A percentile compares a stretch with the other conserved stretches of the same genome.
phyloP scores from a whole-genome alignment of 2,329 filamentous ascomycete genomes.

The Alternaria infectoria region DNA sequence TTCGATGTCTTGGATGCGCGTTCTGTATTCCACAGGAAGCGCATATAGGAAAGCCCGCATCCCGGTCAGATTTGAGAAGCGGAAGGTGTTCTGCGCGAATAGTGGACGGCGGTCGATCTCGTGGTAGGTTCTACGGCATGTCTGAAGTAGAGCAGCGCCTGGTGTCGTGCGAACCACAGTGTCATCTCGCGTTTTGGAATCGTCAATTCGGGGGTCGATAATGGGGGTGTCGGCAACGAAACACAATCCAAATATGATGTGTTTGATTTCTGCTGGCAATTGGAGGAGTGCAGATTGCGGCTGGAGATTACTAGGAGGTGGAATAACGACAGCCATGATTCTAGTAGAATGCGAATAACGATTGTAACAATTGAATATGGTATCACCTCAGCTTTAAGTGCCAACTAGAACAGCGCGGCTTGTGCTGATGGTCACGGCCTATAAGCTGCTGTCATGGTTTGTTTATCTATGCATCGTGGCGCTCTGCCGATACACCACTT shows the following conservation, averaged over 20 bases:
- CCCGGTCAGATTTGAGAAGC: conserved; percentile 43
- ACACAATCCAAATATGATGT: conserved; percentile 39
- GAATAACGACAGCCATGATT: conserved; percentile 13
- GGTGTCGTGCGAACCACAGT: conserved; percentile 4
- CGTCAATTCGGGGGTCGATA: conserved; percentile 26
- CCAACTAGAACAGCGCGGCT: neutral
- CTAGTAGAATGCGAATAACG: neutral
- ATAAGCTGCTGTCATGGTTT: neutral
- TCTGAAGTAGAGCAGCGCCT: conserved; percentile 42
- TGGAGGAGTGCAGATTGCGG: conserved; percentile 40
- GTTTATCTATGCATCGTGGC: conserved; percentile 6
- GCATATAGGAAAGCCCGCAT: conserved; percentile 38
- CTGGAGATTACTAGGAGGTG: conserved; percentile 31
- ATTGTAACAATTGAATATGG: neutral
- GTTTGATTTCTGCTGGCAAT: conserved; percentile 45
- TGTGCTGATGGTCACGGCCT: conserved; percentile 1
- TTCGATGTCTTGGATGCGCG: conserved; percentile 42
- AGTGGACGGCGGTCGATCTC: conserved; percentile 41
- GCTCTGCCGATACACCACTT: neutral
- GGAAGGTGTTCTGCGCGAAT: conserved; percentile 45
- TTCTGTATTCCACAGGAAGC: conserved; percentile 25
- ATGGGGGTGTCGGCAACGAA: conserved; percentile 35
- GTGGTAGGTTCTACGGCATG: conserved; percentile 44
- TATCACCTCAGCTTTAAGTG: conserved; percentile 1
- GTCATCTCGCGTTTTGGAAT: neutral